phyloP scores from a whole-genome alignment of 23 red algal species.

The Gracilariopsis chorda region DNA sequence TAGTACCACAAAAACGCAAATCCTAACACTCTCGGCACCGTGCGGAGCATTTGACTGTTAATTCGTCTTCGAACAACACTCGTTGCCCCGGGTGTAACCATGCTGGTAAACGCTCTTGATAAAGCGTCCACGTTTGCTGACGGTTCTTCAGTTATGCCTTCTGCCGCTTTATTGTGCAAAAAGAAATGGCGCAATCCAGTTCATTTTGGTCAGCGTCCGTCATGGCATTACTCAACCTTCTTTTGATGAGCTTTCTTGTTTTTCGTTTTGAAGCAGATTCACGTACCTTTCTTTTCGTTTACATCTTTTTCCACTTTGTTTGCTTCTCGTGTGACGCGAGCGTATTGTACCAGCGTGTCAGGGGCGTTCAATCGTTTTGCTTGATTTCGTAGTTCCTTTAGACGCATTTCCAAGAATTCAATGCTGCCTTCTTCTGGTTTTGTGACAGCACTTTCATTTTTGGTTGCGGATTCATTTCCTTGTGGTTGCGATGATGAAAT shows the following conservation, averaged over 20 bases:
- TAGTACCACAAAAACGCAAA: slow-evolving; percentile 37
- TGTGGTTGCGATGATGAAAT: not conserved
- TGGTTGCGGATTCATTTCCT: not conserved
- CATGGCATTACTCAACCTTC: not conserved
- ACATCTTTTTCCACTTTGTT: slow-evolving; percentile 56
- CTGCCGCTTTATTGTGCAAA: not conserved
- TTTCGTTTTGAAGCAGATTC: not conserved
- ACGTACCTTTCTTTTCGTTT: slow-evolving; percentile 55
- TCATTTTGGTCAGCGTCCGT: too few species aligned
- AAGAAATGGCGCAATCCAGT: not conserved
- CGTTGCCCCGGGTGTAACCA: not conserved
- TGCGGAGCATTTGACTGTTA: not conserved
- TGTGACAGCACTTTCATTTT: not conserved
- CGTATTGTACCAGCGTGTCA: slow-evolving; percentile 53
- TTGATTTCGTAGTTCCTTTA: slow-evolving; percentile 14
- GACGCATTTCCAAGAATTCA: not conserved
- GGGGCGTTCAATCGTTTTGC: slow-evolving; percentile 30
- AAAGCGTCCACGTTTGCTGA: not conserved
- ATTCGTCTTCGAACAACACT: not conserved
- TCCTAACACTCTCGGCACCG: not conserved
- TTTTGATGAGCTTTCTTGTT: not conserved
- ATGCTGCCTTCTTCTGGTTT: slow-evolving; percentile 21
- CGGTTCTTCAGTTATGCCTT: not conserved
- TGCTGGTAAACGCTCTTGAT: not conserved
- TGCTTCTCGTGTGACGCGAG: slow-evolving; percentile 58